These are phyloP conservation scores for Tetrahymena borealis DNA, from an alignment of 73 alveolate species.

Conservation along the genomic window DNA sequence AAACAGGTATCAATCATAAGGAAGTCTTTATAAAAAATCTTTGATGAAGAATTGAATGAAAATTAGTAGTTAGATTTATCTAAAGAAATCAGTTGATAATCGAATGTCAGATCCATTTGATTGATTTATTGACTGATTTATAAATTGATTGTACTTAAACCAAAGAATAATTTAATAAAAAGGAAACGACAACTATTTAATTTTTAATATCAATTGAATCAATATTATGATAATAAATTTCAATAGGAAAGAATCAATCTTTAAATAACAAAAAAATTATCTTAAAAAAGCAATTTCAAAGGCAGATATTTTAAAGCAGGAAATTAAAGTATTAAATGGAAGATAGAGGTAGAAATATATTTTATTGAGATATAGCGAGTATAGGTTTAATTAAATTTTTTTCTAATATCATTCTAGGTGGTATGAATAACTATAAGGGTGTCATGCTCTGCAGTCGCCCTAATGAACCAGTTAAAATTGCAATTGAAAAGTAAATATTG, in stretches of 20 bases:
- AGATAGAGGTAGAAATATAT: neutral
- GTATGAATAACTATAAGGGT: slow-evolving; percentile 72
- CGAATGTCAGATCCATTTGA: neutral
- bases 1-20: too few relatives aligned
- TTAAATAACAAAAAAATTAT: too few relatives aligned
- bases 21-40: too few relatives aligned
- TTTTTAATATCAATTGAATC: neutral
- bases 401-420: slow-evolving; percentile 10
- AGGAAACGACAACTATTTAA: neutral
- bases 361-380: too few relatives aligned
- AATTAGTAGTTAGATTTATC: neutral
- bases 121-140: neutral
- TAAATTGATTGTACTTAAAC: neutral
- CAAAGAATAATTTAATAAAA: neutral
- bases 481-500: slow-evolving; percentile 63
- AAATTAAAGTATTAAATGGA: neutral
- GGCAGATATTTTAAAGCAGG: neutral
- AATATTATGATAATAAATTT: too few relatives aligned
- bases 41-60: neutral
- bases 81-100: neutral
- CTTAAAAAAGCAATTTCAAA: too few relatives aligned
- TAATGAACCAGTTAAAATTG: slow-evolving; percentile 49
- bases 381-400: too few relatives aligned
- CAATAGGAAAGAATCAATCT: too few relatives aligned
- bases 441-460: slow-evolving; percentile 92